A percentile compares a stretch with the other conserved stretches of the same genome.
phyloP scores from a whole-genome alignment of 257 asterid species.

The Petrea volubilis region DNA sequence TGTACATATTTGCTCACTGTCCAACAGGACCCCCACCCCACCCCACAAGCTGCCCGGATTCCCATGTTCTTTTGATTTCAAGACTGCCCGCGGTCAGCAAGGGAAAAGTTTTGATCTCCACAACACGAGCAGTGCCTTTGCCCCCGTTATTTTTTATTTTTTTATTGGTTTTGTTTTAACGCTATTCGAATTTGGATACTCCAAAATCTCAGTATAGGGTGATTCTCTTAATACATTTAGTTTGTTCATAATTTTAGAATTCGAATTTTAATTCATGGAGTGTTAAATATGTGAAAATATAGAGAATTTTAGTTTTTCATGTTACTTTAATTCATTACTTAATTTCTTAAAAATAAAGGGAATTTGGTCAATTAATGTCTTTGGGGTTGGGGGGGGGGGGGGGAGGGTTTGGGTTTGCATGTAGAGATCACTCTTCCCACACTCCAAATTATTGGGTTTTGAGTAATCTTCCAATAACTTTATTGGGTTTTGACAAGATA shows the following conservation, averaged over 20 bases:
- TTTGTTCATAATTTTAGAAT: too few species aligned
- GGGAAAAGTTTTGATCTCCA: conserved; percentile 5
- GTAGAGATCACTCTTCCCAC: conserved; percentile 6
- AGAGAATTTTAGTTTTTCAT: conserved; percentile 14
- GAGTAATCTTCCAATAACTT: conserved; percentile 32
- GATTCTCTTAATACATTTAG: too few species aligned
- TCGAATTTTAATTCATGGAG: too few species aligned
- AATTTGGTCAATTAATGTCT: neutral
- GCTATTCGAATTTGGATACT: too few species aligned
- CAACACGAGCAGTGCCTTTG: too few species aligned
- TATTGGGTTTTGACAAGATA: conserved; percentile 39
- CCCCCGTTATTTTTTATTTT: too few species aligned
- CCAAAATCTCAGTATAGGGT: too few species aligned
- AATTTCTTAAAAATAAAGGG: neutral
- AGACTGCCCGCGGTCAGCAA: conserved; percentile 51
- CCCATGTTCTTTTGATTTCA: conserved; percentile 15
- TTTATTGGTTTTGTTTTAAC: too few species aligned
- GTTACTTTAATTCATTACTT: conserved; percentile 6
- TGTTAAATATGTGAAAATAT: too few species aligned
- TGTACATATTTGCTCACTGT: conserved; percentile 18
- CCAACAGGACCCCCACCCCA: conserved; percentile 10
- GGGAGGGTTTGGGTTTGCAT: conserved; percentile 22
- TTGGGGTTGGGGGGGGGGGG: neutral
- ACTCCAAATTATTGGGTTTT: conserved; percentile 31
- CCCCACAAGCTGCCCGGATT: conserved; percentile 31